Evolutionary conservation across 345 rosid genomes (phyloP).

Genomic region (Pistacia vera): DNA sequence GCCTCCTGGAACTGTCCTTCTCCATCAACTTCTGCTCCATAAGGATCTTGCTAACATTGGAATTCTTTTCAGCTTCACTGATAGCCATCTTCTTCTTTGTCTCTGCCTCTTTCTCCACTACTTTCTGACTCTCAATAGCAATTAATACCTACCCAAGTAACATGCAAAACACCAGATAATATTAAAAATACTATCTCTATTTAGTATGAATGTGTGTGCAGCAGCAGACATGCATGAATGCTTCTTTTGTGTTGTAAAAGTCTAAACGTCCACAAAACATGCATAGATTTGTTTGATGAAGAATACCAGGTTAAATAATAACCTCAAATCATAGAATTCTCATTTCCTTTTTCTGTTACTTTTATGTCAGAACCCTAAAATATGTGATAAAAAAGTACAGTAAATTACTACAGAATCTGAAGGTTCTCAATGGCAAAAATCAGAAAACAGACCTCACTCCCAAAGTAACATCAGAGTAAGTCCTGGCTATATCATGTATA

Average conservation of each 20-base stretch:
- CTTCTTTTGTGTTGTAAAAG: neutral
- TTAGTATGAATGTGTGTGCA: neutral
- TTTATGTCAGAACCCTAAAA: neutral
- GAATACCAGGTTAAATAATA: neutral
- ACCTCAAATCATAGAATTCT: neutral
- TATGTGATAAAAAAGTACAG: neutral
- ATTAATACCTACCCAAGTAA: conserved; percentile 63
- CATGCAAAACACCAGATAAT: conserved; percentile 3
- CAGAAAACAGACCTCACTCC: neutral
- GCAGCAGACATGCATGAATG: neutral
- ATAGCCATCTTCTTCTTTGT: conserved; percentile 83
- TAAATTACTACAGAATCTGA: neutral
- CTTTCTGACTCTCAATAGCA: conserved; percentile 79
- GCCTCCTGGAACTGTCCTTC: conserved; percentile 75
- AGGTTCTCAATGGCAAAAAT: neutral
- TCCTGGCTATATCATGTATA: neutral
- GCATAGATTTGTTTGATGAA: too few relatives aligned
- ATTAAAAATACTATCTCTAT: too few relatives aligned
- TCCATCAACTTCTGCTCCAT: conserved; percentile 91
- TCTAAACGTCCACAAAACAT: neutral
- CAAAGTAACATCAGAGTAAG: neutral
- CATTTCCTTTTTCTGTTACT: neutral
- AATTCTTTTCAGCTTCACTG: conserved; percentile 90
- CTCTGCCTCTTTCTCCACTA: conserved; percentile 92
- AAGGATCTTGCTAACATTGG: conserved; percentile 77